Base-by-base conservation (phyloP, 805 yeast species). In the Zygotorulaspora florentina region DNA sequence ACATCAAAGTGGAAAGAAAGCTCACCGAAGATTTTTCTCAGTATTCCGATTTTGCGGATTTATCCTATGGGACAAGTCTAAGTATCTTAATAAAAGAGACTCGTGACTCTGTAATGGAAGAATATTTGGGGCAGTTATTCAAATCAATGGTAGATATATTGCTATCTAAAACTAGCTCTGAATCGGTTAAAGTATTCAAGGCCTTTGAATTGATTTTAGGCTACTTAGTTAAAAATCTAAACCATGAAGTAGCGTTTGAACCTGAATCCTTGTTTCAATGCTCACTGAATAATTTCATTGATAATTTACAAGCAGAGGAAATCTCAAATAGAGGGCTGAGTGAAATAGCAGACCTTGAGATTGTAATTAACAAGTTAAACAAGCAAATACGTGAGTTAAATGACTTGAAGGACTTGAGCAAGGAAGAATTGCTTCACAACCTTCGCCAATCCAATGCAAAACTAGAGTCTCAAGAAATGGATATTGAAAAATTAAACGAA, bases 221-320 rank as follows among this genome's bases (percentile, higher is more conserved):
- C 59, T 87, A 87, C 8, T 69, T 86, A 43, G 69, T 83, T 23
- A 80, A 84, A 40, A 80, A 80, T 52, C 76, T 81, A 23, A 73
- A 83, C 3, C 73, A 73, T 66, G 64, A 75, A 10, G 68, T 65
- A 57, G 66, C 65, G 40, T 33, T 48, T 11, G 72, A 72, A 42
- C 48, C 57, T 13, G 85, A 81, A 39, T 72, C 81, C n/a, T 80
- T 87, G 12, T 73, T 87, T 52, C 86, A 84, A 43, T 79, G 85
- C 39, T 87, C 95, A 1, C 81, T 90, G 29, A 88, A 86, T 57
- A 72, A 80, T 45, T 69, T 91, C 38, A 72, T 80, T 47, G 81
- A 87, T 35, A 75, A 85, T 23, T 72, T 90, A 58, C 81, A 82
- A 54, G 86, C 96, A 0, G 96, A 91, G 62, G 95, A 87, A 43